Conservation (phyloP, 192 early-diverging fungal genomes). For the Chytriomyces sp. region DNA sequence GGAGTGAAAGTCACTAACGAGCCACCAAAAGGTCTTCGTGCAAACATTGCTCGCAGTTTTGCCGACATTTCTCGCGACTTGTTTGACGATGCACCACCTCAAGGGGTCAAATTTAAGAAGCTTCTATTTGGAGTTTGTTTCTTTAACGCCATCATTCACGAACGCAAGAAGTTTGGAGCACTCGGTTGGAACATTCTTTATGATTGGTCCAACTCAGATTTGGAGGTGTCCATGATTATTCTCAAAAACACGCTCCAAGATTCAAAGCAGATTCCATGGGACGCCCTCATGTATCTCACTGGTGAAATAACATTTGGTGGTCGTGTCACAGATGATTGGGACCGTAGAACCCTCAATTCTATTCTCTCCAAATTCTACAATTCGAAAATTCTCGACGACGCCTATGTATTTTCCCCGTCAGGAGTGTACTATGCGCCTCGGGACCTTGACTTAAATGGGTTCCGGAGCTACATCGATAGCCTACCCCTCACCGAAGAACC, state of each 20-base stretch:
- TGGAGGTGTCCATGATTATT: conserved; percentile 57
- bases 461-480: conserved; percentile 55
- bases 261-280: conserved; percentile 57
- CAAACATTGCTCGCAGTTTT: conserved; percentile 63
- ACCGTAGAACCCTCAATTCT: conserved; percentile 56
- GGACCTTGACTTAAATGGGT: conserved; percentile 50
- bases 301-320: conserved; percentile 68
- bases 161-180: conserved; percentile 65
- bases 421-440: conserved; percentile 61
- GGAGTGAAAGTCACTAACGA: conserved; percentile 68
- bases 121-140: conserved; percentile 65
- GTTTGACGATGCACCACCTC: conserved; percentile 62
- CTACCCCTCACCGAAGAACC: conserved; percentile 63
- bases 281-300: conserved; percentile 58
- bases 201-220: conserved; percentile 62
- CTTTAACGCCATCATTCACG: conserved; percentile 68
- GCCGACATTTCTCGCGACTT: conserved; percentile 58
- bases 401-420: conserved; percentile 57
- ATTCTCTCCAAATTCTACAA: conserved; percentile 57
- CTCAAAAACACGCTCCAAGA: conserved; percentile 57
- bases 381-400: conserved; percentile 54
- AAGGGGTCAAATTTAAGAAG: conserved; percentile 58
- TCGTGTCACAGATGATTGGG: conserved; percentile 68
- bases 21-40: conserved; percentile 62
- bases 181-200: conserved; percentile 67